phyloP scores from a whole-genome alignment of 768 basidiomycete genomes.

The Agaricus subrufescens region DNA sequence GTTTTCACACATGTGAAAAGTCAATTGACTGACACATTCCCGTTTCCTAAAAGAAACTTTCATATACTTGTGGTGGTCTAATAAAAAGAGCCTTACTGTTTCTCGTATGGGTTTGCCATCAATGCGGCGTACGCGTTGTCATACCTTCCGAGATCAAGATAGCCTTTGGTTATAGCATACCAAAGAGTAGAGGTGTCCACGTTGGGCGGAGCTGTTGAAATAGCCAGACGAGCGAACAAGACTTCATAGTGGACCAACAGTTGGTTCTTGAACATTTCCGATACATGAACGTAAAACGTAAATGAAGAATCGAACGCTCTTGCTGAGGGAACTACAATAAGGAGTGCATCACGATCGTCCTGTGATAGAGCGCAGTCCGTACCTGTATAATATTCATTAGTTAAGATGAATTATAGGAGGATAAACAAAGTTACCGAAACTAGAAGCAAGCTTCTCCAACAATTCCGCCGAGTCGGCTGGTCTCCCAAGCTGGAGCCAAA shows the following conservation, averaged over 20 bases:
- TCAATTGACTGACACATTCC: conserved; percentile 76
- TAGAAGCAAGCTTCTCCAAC: conserved; percentile 70
- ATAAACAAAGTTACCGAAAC: conserved; percentile 54
- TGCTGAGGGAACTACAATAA: conserved; percentile 53
- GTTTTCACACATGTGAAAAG: conserved; percentile 91
- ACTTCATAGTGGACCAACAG: conserved; percentile 58
- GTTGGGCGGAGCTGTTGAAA: conserved; percentile 57
- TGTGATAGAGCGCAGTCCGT: conserved; percentile 43
- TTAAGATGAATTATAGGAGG: too few species aligned
- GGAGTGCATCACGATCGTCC: conserved; percentile 64
- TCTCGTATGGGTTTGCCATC: conserved; percentile 68
- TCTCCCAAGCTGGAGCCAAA: conserved; percentile 62
- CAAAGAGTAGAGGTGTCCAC: conserved; percentile 67
- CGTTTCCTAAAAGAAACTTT: conserved; percentile 51
- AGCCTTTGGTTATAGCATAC: conserved; percentile 72
- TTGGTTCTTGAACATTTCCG: conserved; percentile 65
- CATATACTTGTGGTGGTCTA: conserved; percentile 5
- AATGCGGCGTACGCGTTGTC: conserved; percentile 86
- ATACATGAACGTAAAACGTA: conserved; percentile 74
- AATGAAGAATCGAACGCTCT: conserved; percentile 57
- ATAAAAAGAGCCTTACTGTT: conserved; percentile 55
- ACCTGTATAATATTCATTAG: conserved; percentile 26
- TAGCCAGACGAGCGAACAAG: conserved; percentile 71
- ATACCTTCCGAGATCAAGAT: conserved; percentile 67
- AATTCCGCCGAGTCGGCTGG: conserved; percentile 68